Conservation (phyloP, 2,329 filamentous ascomycete genomes). For the Alternaria sp. region DNA sequence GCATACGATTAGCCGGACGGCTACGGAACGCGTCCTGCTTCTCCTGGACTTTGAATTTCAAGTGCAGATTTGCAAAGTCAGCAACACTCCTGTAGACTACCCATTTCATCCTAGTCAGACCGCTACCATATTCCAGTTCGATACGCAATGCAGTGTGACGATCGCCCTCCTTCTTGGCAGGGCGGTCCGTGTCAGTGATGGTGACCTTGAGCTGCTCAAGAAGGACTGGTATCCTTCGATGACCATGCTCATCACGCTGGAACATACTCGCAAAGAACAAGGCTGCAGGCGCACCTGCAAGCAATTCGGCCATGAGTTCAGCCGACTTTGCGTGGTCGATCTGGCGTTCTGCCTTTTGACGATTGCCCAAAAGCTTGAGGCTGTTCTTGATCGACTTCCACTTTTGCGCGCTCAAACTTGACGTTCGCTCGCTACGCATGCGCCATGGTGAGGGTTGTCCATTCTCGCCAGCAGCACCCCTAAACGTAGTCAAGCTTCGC, state of each 20-base stretch:
- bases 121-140: conserved; percentile 94
- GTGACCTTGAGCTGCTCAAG: conserved; percentile 92
- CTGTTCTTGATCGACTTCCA: conserved; percentile 95
- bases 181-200: conserved; percentile 78
- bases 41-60: conserved; percentile 89
- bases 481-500: conserved; percentile 58
- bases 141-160: conserved; percentile 89
- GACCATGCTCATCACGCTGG: conserved; percentile 93
- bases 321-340: conserved; percentile 96
- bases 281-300: conserved; percentile 90
- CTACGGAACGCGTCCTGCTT: conserved; percentile 81
- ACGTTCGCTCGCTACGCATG: conserved; percentile 56
- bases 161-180: conserved; percentile 51
- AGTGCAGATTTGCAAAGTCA: conserved; percentile 91
- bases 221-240: conserved; percentile 92
- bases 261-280: conserved; percentile 97
- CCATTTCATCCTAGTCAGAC: conserved; percentile 96
- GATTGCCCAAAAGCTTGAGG: conserved; percentile 76
- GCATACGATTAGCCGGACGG: conserved; percentile 57
- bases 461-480: conserved; percentile 46
- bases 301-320: conserved; percentile 92
- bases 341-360: conserved; percentile 81
- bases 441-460: conserved; percentile 53
- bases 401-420: conserved; percentile 70
- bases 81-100: conserved; percentile 84